Evolutionary conservation across 495 filamentous ascomycete genomes (phyloP).

Genomic region (Penicillium nucicola): DNA sequence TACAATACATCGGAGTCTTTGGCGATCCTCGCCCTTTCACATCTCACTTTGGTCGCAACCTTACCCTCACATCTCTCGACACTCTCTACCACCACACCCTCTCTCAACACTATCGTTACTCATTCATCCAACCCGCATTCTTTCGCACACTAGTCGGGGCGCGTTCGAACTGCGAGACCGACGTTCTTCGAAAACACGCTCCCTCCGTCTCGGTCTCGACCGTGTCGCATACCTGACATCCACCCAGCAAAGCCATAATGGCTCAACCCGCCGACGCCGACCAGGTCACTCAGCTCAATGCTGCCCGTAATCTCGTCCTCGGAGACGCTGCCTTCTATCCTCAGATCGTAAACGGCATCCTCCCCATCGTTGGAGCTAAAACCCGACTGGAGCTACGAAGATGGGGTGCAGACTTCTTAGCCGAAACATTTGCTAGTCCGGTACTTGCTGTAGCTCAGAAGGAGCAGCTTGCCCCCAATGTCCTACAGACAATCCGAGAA

Average conservation of each 20-base stretch:
- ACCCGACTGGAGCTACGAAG: conserved; percentile 74
- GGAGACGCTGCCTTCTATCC: conserved; percentile 80
- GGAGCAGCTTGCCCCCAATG: conserved; percentile 65
- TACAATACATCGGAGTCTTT: conserved; percentile 10
- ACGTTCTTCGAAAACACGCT: not conserved
- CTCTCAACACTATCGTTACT: not conserved
- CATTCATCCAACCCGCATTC: not conserved
- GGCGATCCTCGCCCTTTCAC: conserved; percentile 13
- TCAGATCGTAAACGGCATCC: conserved; percentile 82
- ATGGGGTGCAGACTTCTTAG: conserved; percentile 96
- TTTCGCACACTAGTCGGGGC: not conserved
- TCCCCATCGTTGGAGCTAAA: conserved; percentile 80
- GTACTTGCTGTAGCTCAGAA: conserved; percentile 69
- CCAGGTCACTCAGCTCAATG: conserved; percentile 79
- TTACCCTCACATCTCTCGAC: not conserved
- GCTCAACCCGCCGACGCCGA: conserved; percentile 51
- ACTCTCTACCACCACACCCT: not conserved
- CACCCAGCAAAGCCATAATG: conserved; percentile 29
- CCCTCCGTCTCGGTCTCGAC: not conserved
- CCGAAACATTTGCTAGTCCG: conserved; percentile 91
- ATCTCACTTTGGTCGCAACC: conserved; percentile 8
- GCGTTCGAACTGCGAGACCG: conserved; percentile 6
- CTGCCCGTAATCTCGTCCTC: conserved; percentile 83
- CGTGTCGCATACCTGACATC: not conserved
- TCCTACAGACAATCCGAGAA: conserved; percentile 70